A percentile compares a stretch with the other conserved stretches of the same genome.
Evolutionary conservation across 768 basidiomycete species (phyloP).

Genomic region (Aureoboletus auriporus): DNA sequence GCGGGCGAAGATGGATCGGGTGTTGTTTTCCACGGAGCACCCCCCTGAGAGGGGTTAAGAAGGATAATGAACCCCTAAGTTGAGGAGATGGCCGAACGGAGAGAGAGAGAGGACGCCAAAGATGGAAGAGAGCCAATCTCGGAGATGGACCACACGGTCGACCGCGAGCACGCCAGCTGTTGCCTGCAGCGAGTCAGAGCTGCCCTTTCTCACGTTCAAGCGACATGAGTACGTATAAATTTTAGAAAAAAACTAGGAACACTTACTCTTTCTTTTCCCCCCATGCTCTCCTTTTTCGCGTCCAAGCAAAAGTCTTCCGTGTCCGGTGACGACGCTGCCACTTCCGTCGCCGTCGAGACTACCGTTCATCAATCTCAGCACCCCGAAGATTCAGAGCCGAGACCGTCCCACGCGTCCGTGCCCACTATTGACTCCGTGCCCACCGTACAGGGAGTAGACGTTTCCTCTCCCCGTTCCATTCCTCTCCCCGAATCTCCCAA

Average conservation of each 20-base stretch:
- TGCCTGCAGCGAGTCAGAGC: neutral
- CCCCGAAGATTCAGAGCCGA: slow-evolving; percentile 2
- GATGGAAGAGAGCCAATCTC: no score
- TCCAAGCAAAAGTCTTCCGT: neutral
- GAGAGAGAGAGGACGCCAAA: no score
- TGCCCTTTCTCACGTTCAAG: slow-evolving; percentile 27
- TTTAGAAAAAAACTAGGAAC: slow-evolving; percentile 12
- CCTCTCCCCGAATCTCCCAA: slow-evolving; percentile 20
- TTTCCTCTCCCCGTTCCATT: neutral
- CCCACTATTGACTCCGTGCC: slow-evolving; percentile 21
- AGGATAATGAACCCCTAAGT: slow-evolving; percentile 11
- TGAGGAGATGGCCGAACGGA: neutral
- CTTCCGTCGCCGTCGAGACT: neutral
- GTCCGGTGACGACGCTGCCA: no score
- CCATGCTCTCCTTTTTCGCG: slow-evolving; percentile 28
- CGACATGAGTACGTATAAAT: slow-evolving; percentile 22
- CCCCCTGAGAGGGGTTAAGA: slow-evolving; percentile 10
- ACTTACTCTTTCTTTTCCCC: neutral
- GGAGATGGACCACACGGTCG: neutral
- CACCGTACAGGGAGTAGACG: slow-evolving; percentile 19
- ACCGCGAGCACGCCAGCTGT: neutral
- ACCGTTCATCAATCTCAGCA: neutral
- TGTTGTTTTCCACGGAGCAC: neutral
- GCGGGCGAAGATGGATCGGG: neutral
- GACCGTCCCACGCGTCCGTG: slow-evolving; percentile 18